A percentile compares a stretch with the other conserved stretches of the same genome.
These are phyloP conservation scores for Aureobasidium namibiae DNA, from an alignment of 2,329 filamentous ascomycete genomes.

Conservation along the genomic window DNA sequence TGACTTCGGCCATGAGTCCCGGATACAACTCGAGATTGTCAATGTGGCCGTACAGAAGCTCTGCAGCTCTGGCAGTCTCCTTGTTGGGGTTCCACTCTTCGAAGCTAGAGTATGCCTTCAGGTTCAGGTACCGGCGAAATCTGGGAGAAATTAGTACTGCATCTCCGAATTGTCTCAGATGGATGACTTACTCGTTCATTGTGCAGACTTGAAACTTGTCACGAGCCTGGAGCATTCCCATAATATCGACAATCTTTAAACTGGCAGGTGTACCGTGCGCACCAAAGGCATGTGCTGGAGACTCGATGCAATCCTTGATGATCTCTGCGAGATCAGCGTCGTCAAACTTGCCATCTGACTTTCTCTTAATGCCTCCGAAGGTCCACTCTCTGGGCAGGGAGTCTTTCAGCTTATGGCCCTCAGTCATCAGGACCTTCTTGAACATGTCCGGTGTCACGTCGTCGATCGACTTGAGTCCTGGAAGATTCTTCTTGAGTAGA, in stretches of 20 bases:
- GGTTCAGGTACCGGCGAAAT: slow-evolving; percentile 30
- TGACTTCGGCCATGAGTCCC: slow-evolving; percentile 47
- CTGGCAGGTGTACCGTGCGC: slow-evolving; percentile 40
- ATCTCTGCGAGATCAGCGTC: slow-evolving; percentile 39
- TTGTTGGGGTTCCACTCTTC: slow-evolving; percentile 29
- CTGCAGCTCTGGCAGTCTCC: slow-evolving; percentile 28
- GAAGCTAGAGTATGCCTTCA: slow-evolving; percentile 30
- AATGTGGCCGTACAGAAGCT: slow-evolving; percentile 44
- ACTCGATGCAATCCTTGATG: slow-evolving; percentile 40
- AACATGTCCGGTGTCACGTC: slow-evolving; percentile 36
- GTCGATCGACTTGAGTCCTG: slow-evolving; percentile 35
- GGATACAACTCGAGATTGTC: slow-evolving; percentile 51
- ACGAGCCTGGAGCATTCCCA: slow-evolving; percentile 41
- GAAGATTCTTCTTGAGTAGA: slow-evolving; percentile 27
- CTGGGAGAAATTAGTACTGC: slow-evolving; percentile 15
- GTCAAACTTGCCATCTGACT: slow-evolving; percentile 33
- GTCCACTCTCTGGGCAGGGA: slow-evolving; percentile 32
- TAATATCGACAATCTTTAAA: slow-evolving; percentile 40
- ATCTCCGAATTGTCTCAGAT: no score
- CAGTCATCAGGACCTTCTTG: slow-evolving; percentile 32
- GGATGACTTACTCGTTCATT: slow-evolving; percentile 39
- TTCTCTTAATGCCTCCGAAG: slow-evolving; percentile 34
- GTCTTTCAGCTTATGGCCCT: slow-evolving; percentile 30
- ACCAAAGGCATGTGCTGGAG: slow-evolving; percentile 44
- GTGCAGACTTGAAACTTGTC: slow-evolving; percentile 43